phyloP scores from a whole-genome alignment of 2,329 filamentous ascomycete species.

The Leptodontidium sp. region DNA sequence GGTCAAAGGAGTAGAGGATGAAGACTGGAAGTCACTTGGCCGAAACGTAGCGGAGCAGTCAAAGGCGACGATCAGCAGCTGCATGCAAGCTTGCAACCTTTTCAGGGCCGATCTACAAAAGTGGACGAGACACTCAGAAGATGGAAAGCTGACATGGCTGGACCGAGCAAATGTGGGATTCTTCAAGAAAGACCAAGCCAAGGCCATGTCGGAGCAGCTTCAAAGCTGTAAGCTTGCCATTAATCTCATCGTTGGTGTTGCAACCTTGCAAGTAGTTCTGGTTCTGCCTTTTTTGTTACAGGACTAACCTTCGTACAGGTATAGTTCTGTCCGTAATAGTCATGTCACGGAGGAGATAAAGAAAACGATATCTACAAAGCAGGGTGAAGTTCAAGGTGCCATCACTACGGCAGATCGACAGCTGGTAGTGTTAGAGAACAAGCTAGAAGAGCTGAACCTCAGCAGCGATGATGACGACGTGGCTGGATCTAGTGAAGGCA shows the following conservation, averaged over 20 bases:
- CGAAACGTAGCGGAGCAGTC: constrained; percentile 42
- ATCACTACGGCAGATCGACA: constrained; percentile 41
- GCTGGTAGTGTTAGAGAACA: constrained; percentile 41
- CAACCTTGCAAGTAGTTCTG: constrained; percentile 44
- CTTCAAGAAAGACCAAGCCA: constrained; percentile 47
- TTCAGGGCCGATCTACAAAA: constrained; percentile 45
- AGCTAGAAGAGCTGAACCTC: constrained; percentile 42
- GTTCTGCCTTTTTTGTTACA: constrained; percentile 28
- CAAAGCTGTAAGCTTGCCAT: constrained; percentile 47
- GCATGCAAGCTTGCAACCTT: constrained; percentile 44
- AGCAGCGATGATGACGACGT: constrained; percentile 34
- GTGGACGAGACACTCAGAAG: constrained; percentile 47
- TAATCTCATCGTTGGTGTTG: constrained; percentile 44
- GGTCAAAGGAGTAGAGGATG: constrained; percentile 44
- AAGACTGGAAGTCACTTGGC: constrained; percentile 47
- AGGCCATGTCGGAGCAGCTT: constrained; percentile 48
- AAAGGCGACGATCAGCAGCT: constrained; percentile 44
- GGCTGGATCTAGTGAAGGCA: constrained; percentile 28
- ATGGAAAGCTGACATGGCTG: constrained; percentile 46
- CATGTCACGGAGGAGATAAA: constrained; percentile 47
- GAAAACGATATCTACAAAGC: constrained; percentile 44
- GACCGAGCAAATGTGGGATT: constrained; percentile 48
- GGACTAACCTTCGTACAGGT: constrained; percentile 41
- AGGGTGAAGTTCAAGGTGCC: constrained; percentile 43
- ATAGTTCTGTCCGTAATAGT: constrained; percentile 46